phyloP scores from a whole-genome alignment of 257 asterid genomes.

The Ajuga chamaepitys region DNA sequence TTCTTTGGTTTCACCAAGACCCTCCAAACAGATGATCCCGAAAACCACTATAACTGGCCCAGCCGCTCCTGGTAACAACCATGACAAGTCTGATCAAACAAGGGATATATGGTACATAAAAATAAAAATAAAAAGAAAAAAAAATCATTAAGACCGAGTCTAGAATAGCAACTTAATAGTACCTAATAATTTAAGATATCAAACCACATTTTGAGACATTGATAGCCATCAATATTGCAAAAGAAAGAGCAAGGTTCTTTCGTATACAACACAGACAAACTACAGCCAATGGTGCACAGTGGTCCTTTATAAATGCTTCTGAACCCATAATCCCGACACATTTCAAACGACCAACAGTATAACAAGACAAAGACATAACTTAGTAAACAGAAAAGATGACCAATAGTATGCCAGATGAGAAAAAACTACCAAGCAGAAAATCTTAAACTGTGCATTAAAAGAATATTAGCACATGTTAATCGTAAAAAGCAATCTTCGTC shows the following conservation, averaged over 20 bases:
- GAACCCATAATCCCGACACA: neutral
- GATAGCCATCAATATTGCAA: neutral
- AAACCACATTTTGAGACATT: neutral
- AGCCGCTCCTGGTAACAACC: conserved; percentile 20
- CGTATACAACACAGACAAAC: neutral
- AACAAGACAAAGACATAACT: too few species aligned
- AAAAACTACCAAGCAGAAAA: conserved; percentile 6
- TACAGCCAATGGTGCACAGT: neutral
- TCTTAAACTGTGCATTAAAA: neutral
- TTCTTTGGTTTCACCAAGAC: neutral
- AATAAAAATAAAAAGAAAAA: neutral
- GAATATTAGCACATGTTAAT: neutral
- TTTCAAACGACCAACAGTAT: neutral
- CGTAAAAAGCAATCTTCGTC: neutral
- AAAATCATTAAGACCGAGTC: neutral
- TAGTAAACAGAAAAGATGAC: too few species aligned
- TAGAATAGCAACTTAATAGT: neutral
- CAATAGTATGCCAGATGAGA: neutral
- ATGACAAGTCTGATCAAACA: neutral
- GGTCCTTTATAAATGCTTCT: neutral
- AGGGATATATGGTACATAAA: neutral
- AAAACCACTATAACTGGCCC: conserved; percentile 8
- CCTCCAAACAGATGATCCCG: neutral
- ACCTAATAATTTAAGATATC: neutral
- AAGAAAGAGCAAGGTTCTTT: neutral